A percentile compares a stretch with the other conserved stretches of the same genome.
These are phyloP conservation scores for Podila verticillata DNA, from an alignment of 192 early-diverging fungal genomes.

Conservation along the genomic window DNA sequence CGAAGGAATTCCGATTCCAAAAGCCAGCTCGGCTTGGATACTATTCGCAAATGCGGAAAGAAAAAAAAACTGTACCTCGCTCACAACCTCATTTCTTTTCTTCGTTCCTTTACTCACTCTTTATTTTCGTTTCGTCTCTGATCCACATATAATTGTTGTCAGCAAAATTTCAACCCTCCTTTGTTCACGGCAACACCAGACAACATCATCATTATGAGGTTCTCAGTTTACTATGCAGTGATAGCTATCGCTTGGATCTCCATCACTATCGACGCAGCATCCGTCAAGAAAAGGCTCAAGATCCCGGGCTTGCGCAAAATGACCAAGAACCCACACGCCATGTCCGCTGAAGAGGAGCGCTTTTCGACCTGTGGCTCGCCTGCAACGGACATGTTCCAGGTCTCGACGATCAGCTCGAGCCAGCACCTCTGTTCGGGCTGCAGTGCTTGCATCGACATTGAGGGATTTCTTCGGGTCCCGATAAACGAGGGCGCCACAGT, in stretches of 20 bases:
- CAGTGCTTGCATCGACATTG: conserved; percentile 12
- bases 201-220: too few relatives aligned
- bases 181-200: too few relatives aligned
- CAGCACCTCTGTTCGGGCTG: conserved; percentile 10
- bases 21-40: too few relatives aligned
- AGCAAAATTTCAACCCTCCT: too few relatives aligned
- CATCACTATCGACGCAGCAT: not conserved
- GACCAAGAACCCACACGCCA: not conserved
- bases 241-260: too few relatives aligned
- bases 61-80: too few relatives aligned
- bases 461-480: not conserved
- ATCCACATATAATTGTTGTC: too few relatives aligned
- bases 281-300: not conserved
- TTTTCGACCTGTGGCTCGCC: conserved; percentile 11
- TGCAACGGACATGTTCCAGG: not conserved
- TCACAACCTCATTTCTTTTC: too few relatives aligned
- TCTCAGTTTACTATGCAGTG: too few relatives aligned
- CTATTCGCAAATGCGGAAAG: too few relatives aligned
- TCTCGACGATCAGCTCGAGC: not conserved
- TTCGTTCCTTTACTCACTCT: not conserved
- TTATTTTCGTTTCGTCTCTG: too few relatives aligned
- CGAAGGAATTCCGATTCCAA: too few relatives aligned
- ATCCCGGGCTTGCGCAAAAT: not conserved
- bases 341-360: not conserved
- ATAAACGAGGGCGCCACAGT: conserved; percentile 7